Conservation (phyloP, 805 yeast species). For the Cyberlindnera petersonii region DNA sequence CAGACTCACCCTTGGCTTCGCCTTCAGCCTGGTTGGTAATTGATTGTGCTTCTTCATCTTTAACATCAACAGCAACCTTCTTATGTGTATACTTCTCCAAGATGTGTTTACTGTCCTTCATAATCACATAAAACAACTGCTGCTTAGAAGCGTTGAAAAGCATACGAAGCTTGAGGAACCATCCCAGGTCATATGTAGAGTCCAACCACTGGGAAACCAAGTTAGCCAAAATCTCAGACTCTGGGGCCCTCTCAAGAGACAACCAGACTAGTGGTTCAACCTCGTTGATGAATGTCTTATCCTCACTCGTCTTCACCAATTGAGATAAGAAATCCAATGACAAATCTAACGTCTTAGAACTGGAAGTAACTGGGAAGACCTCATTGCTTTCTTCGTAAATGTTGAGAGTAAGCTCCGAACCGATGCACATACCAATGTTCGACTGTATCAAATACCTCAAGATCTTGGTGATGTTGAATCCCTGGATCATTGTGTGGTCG, state of each 20-base stretch:
- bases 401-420: slow-evolving; percentile 28
- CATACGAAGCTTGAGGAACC: slow-evolving; percentile 56
- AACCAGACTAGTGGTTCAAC: slow-evolving; percentile 60
- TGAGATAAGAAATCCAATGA: slow-evolving; percentile 59
- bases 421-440: slow-evolving; percentile 29
- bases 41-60: slow-evolving; percentile 46
- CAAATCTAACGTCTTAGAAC: slow-evolving; percentile 35
- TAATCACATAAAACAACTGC: slow-evolving; percentile 38
- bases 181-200: slow-evolving; percentile 42
- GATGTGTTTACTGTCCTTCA: slow-evolving; percentile 39
- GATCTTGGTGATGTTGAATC: slow-evolving; percentile 28
- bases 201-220: slow-evolving; percentile 61
- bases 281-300: slow-evolving; percentile 39
- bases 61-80: slow-evolving; percentile 34
- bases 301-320: slow-evolving; percentile 51
- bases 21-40: slow-evolving; percentile 30
- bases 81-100: slow-evolving; percentile 35
- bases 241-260: slow-evolving; percentile 43
- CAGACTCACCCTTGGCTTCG: slow-evolving; percentile 42
- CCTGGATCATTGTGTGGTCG: slow-evolving; percentile 35
- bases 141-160: slow-evolving; percentile 44
- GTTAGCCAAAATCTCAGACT: slow-evolving; percentile 39
- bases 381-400: slow-evolving; percentile 39
- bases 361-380: slow-evolving; percentile 43
- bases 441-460: slow-evolving; percentile 32